Evolutionary conservation across 352 stramenopile species (phyloP), one percentile per base, ranked within the genome.

Genomic region (Elongisporangium undulatum): DNA sequence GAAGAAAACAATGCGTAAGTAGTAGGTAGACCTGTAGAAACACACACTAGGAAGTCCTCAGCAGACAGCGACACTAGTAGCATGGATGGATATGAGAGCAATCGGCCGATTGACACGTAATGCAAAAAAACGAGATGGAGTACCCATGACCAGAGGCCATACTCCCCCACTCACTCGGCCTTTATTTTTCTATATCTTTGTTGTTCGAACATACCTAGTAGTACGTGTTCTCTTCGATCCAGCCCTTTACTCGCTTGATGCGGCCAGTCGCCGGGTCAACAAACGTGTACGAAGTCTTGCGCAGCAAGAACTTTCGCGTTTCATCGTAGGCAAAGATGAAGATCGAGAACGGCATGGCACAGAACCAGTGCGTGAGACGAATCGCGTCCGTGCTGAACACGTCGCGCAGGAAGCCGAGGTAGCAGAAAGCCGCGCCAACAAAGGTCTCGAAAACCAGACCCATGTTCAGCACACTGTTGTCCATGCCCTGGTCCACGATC

Each of bases 381-480:
- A 97, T 80, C 56, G 84, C 76, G 26, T 84, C 63, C 4, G 89
- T 97, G 17, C 74, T 74, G 55, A 97, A 83, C 22, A 82, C 82
- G 23, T 70, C 62, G 52, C 94, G 77, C 48, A 97, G 66, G 24
- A 77, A 76, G 8, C 66, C 71, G 19, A 71, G 68, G 79, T 97
- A 97, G 63, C 77, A 86, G 51, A 96, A 79, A 26, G 79, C 75
- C 17, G 67, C 68, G 59, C 80, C 85, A 6, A 97, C 51, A 34
- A 94, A 64, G 39, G 87, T 89, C 77, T 97, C 89, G 62, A 94
- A 95, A 20, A 90, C 61, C 20, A 97, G 73, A 13, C 85, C 85
- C 69, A 96, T 95, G 69, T 96, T 94, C 61, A 97, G 79, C 59
- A 92, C 80, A 9, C 63, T 80, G 74, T 97, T 97, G 39, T 75